Evolutionary conservation across 2,329 filamentous ascomycete species (phyloP), one percentile per base, ranked within the genome.

Genomic region (Plenodomus lindquistii): DNA sequence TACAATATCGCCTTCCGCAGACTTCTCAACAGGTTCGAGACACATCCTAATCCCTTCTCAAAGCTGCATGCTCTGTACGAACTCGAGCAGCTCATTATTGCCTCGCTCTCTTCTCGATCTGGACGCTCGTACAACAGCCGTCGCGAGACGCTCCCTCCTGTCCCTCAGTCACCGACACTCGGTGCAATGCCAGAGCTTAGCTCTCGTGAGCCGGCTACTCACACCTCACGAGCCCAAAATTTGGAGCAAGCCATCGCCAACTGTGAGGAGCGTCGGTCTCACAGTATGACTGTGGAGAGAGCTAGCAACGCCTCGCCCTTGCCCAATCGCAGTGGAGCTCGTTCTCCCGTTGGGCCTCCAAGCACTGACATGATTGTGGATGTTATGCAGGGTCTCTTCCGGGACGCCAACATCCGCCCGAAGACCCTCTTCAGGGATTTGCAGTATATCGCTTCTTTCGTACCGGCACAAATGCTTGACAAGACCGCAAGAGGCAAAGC

Each of bases 31-130:
- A 91, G 91, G 75, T 96, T 99, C 60, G 91, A 89, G 36, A 89
- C 92, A 3, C 89, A 95, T 57, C 89, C 90, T 0, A 96, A 94
- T 65, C 94, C 94, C 0, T 88, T 88, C 59, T 81, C 84, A 18
- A 99, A 99, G 72, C 81, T 99, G 11, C 86, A 87, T 56, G 87
- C 89, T 0, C 77, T 97, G 4, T 85, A 87, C 52, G 91, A 97
- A 68, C 79, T 99, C 4, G 86, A 95, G 64, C 84, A 87, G 36
- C 80, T 99, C 38, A 89, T 96, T 47, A 78, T 89, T 20, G 88
- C 89, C 1, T 93, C 88, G 0, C 74, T 93, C 11, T 84, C 81
- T 19, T 81, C 82, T 11, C 79, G 79, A 3, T 78, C 80, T 61
- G 73, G 76, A 53, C 70, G 76, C 35, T 76, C 71, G 50, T 70